Conservation (phyloP, 371 early-diverging fungal species). For the Syncephalis plumigaleata region DNA sequence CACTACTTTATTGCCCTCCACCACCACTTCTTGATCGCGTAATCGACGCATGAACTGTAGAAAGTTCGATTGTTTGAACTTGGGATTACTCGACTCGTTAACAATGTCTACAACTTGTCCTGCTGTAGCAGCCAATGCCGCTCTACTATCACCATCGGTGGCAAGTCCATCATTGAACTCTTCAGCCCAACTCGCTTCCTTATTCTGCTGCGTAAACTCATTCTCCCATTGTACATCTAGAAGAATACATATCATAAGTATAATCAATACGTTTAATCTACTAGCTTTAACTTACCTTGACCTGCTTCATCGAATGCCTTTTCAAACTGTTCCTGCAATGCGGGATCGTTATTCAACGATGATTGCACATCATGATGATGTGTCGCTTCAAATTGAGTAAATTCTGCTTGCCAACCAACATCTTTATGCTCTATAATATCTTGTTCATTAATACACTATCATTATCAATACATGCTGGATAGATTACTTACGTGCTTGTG, state of each 20-base stretch:
- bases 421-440: background rate
- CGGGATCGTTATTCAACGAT: constrained; percentile 17
- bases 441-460: background rate
- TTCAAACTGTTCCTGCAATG: constrained; percentile 44
- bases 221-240: constrained; percentile 22
- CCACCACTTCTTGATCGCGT: constrained; percentile 68
- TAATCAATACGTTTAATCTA: background rate
- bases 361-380: constrained; percentile 11
- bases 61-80: constrained; percentile 82
- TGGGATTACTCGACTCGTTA: constrained; percentile 56
- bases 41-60: constrained; percentile 77
- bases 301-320: constrained; percentile 56
- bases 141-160: constrained; percentile 4
- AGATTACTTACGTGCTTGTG: constrained; percentile 1
- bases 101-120: constrained; percentile 65
- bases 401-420: constrained; percentile 23
- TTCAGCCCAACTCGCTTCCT: constrained; percentile 12
- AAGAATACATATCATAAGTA: background rate
- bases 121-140: constrained; percentile 67
- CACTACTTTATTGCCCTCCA: constrained; percentile 74
- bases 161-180: constrained; percentile 24
- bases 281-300: constrained; percentile 12
- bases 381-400: constrained; percentile 19
- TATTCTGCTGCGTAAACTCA: constrained; percentile 26
- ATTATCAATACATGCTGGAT: background rate